These are phyloP conservation scores for Abelmoschus esculentus DNA, from an alignment of 345 rosid species.

Conservation along the genomic window DNA sequence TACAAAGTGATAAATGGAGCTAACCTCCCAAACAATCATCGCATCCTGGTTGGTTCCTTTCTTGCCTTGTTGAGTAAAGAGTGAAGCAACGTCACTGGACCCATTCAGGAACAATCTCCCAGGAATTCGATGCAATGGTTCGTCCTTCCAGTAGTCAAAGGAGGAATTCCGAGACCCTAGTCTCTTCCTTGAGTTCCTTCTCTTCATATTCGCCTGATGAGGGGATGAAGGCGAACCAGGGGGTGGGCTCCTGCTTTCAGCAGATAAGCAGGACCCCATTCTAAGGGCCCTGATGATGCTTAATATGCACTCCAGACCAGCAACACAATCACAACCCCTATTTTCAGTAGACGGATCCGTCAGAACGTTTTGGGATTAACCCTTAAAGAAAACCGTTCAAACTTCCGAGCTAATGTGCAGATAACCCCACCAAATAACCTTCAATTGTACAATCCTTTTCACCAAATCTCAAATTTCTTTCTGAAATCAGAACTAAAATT, in stretches of 20 bases:
- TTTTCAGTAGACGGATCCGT: constrained; percentile 62
- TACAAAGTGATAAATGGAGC: constrained; percentile 15
- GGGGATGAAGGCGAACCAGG: constrained; percentile 83
- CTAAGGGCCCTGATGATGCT: constrained; percentile 95
- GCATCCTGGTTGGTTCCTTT: constrained; percentile 98
- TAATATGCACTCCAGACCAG: constrained; percentile 94
- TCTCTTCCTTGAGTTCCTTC: constrained; percentile 53
- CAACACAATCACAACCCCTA: constrained; percentile 48
- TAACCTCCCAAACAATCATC: constrained; percentile 98
- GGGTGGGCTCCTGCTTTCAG: constrained; percentile 82
- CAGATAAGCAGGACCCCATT: constrained; percentile 99
- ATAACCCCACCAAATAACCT: constrained; percentile 15
- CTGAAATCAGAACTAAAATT: background rate
- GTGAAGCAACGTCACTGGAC: constrained; percentile 68
- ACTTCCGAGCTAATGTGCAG: constrained; percentile 23
- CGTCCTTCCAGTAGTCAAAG: constrained; percentile 57
- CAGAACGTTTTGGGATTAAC: constrained; percentile 17
- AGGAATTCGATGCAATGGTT: constrained; percentile 60
- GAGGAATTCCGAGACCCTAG: constrained; percentile 32
- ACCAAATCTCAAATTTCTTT: background rate
- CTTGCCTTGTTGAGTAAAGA: constrained; percentile 90
- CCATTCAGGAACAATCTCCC: constrained; percentile 85
- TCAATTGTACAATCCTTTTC: background rate
- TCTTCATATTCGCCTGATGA: constrained; percentile 46
- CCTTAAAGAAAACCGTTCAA: constrained; percentile 13